phyloP scores from a whole-genome alignment of 495 filamentous ascomycete genomes.

The Aspergillus bridgeri region DNA sequence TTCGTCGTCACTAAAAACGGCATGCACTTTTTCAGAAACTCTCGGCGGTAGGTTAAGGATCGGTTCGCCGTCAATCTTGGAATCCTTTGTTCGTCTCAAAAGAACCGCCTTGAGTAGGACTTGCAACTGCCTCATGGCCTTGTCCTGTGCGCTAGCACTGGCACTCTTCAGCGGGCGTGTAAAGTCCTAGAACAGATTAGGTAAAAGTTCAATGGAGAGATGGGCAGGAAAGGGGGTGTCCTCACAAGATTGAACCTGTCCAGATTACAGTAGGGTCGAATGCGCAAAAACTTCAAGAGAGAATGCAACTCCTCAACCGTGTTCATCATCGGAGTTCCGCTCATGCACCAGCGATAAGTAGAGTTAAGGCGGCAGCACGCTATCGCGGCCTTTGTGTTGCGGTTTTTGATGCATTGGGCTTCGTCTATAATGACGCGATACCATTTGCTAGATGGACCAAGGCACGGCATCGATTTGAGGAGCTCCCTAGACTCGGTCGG shows the following conservation, averaged over 20 bases:
- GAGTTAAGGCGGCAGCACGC: slow-evolving; percentile 61
- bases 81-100: slow-evolving; percentile 79
- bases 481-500: slow-evolving; percentile 16
- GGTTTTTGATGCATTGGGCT: slow-evolving; percentile 93
- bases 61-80: slow-evolving; percentile 78
- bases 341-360: slow-evolving; percentile 76
- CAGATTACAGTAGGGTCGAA: slow-evolving; percentile 72
- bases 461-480: slow-evolving; percentile 49
- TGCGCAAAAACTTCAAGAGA: slow-evolving; percentile 75
- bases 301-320: slow-evolving; percentile 77
- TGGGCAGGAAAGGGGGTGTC: neutral
- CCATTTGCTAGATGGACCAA: slow-evolving; percentile 66
- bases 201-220: neutral
- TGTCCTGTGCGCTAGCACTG: slow-evolving; percentile 27
- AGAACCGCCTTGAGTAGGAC: slow-evolving; percentile 80
- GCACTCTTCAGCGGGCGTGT: slow-evolving; percentile 48
- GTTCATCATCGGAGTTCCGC: slow-evolving; percentile 96
- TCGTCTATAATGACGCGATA: slow-evolving; percentile 89
- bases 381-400: slow-evolving; percentile 59
- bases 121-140: slow-evolving; percentile 69
- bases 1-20: slow-evolving; percentile 74
- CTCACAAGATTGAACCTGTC: slow-evolving; percentile 58
- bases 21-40: slow-evolving; percentile 60
- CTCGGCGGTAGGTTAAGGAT: slow-evolving; percentile 75
- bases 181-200: slow-evolving; percentile 37